phyloP scores from a whole-genome alignment of 2,329 filamentous ascomycete genomes.

The Pestalotiopsis sp. region DNA sequence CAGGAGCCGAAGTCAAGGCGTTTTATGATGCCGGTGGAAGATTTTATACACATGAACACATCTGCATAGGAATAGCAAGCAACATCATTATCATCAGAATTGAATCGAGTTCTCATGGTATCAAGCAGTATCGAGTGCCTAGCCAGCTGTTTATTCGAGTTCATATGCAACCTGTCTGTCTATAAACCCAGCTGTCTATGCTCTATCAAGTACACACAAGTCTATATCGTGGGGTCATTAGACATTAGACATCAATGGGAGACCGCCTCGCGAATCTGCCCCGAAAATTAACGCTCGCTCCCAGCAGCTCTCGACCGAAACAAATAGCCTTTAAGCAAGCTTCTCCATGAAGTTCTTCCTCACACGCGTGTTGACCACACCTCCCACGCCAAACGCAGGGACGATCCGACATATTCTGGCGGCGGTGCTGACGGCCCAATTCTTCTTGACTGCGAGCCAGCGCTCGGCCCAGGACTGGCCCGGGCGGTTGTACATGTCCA shows the following conservation, averaged over 20 bases:
- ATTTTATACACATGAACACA: not conserved
- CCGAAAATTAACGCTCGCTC: not conserved
- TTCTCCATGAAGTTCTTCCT: slow-evolving; percentile 68
- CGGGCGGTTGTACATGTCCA: slow-evolving; percentile 84
- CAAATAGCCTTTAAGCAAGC: slow-evolving; percentile 39
- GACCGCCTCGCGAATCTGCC: not conserved
- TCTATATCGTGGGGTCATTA: slow-evolving; percentile 13
- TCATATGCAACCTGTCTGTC: not conserved
- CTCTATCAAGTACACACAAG: slow-evolving; percentile 8
- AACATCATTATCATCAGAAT: not conserved
- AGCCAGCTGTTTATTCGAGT: not conserved
- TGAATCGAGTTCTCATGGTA: not conserved
- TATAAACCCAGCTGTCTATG: not conserved
- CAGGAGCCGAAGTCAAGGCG: not conserved
- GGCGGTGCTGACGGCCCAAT: slow-evolving; percentile 74
- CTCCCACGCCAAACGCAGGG: slow-evolving; percentile 86
- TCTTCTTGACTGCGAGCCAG: slow-evolving; percentile 67
- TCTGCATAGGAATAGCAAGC: too few species aligned
- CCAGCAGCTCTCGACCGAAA: not conserved
- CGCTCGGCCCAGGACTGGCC: slow-evolving; percentile 56
- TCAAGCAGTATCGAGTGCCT: not conserved
- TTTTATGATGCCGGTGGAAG: not conserved
- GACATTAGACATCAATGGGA: slow-evolving; percentile 9
- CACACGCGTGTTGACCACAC: slow-evolving; percentile 80
- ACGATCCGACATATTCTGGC: slow-evolving; percentile 85